Evolutionary conservation across 2,329 filamentous ascomycete genomes (phyloP).

Genomic region (Aphanocladium album): DNA sequence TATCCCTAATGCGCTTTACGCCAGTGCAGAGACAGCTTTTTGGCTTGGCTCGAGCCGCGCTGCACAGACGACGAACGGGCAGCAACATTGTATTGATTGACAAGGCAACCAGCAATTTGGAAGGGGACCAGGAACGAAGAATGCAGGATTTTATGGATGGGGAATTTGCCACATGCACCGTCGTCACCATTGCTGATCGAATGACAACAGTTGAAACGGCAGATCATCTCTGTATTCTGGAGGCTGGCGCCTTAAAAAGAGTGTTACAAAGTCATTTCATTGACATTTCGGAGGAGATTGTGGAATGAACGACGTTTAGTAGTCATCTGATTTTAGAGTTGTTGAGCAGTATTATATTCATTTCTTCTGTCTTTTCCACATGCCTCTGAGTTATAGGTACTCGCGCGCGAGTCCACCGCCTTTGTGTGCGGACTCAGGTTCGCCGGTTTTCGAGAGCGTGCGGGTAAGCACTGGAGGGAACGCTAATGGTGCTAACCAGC

Average conservation of each 20-base stretch:
- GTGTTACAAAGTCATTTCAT: background rate
- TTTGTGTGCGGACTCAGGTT: no score
- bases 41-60: constrained; percentile 17
- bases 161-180: constrained; percentile 11
- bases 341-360: background rate
- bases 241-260: background rate
- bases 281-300: background rate
- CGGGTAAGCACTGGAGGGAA: no score
- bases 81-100: background rate
- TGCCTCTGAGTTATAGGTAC: no score
- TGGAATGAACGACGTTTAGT: background rate
- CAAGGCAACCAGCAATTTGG: constrained; percentile 17
- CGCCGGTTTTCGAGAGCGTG: no score
- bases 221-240: background rate
- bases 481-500: no score
- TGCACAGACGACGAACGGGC: constrained; percentile 14
- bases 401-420: no score
- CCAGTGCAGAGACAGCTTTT: constrained; percentile 14
- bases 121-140: constrained; percentile 30
- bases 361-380: background rate
- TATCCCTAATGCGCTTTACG: constrained; percentile 9
- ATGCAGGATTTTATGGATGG: constrained; percentile 8
- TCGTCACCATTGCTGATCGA: constrained; percentile 15
- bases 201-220: background rate
- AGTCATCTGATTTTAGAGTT: background rate